Percentiles rank a stretch among this genome's conserved stretches.
Evolutionary conservation across 2,329 filamentous ascomycete genomes (phyloP).

Genomic region (Dothistroma septosporum): DNA sequence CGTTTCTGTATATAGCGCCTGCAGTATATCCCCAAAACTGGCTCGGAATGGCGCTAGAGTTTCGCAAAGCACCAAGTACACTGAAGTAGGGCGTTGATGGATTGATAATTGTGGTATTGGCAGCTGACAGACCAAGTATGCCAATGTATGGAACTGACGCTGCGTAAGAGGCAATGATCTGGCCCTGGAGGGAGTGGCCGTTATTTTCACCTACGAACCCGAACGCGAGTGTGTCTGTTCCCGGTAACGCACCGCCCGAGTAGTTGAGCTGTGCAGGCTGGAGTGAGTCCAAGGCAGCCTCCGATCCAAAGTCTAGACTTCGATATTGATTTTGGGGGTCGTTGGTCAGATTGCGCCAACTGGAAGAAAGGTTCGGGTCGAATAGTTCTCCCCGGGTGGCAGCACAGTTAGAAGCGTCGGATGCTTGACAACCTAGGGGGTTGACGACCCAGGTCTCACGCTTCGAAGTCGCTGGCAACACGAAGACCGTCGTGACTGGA

Average conservation of each 20-base stretch:
- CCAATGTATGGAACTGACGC: conserved; percentile 32
- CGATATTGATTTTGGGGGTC: neutral
- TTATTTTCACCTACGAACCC: neutral
- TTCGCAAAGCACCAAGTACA: conserved; percentile 28
- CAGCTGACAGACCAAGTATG: conserved; percentile 35
- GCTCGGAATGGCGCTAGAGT: conserved; percentile 33
- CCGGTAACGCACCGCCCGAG: neutral
- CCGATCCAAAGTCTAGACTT: conserved; percentile 2
- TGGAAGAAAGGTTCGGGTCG: neutral
- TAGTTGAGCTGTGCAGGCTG: neutral
- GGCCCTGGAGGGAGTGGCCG: neutral
- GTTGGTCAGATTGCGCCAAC: neutral
- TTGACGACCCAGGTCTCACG: conserved; percentile 68
- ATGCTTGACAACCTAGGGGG: conserved; percentile 49
- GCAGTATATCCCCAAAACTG: conserved; percentile 41
- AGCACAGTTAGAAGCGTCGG: neutral
- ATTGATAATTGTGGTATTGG: conserved; percentile 37
- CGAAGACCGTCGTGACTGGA: conserved; percentile 16
- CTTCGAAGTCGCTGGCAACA: conserved; percentile 61
- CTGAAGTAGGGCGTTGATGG: conserved; percentile 25
- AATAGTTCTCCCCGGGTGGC: neutral
- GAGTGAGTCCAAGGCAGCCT: neutral
- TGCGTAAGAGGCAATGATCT: conserved; percentile 7
- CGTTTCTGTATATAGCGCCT: conserved; percentile 43
- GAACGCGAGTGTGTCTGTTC: conserved; percentile 1